Percentiles rank a stretch among this genome's conserved stretches.
phyloP scores from a whole-genome alignment of 2,329 filamentous ascomycete species.

The Claviceps cyperi region DNA sequence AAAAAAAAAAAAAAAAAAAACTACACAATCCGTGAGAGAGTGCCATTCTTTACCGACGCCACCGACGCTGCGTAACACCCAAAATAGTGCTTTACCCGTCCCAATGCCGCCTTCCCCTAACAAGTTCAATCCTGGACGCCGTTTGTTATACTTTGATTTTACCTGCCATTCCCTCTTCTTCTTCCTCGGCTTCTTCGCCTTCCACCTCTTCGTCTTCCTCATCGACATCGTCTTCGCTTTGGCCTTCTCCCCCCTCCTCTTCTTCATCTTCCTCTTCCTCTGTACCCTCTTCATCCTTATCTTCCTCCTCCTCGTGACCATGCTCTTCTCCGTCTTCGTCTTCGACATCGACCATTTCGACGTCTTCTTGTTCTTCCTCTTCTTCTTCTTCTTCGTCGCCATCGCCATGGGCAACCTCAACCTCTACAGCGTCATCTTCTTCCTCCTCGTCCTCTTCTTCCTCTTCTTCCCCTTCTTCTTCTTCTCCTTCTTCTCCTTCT shows the following conservation, averaged over 20 bases:
- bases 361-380: conserved; percentile 13
- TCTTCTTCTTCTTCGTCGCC: conserved; percentile 5
- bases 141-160: neutral
- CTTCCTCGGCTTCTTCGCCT: conserved; percentile 1
- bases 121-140: neutral
- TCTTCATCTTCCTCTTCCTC: conserved; percentile 6
- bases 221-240: conserved; percentile 7
- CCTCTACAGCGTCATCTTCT: conserved; percentile 7
- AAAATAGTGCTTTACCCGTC: neutral
- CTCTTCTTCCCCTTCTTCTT: conserved; percentile 8
- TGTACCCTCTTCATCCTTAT: conserved; percentile 3
- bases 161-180: neutral
- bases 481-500: conserved; percentile 4
- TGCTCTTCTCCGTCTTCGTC: conserved; percentile 6
- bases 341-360: conserved; percentile 7
- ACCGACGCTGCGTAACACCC: neutral
- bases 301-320: conserved; percentile 9
- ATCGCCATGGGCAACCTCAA: conserved; percentile 7
- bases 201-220: conserved; percentile 1
- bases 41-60: no score
- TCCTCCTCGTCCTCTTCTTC: conserved; percentile 2
- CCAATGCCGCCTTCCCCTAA: neutral
- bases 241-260: conserved; percentile 3
- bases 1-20: neutral
- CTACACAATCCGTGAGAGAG: no score